These are phyloP conservation scores for Colletotrichum plurivorum DNA, from an alignment of 2,329 filamentous ascomycete genomes.

Conservation along the genomic window DNA sequence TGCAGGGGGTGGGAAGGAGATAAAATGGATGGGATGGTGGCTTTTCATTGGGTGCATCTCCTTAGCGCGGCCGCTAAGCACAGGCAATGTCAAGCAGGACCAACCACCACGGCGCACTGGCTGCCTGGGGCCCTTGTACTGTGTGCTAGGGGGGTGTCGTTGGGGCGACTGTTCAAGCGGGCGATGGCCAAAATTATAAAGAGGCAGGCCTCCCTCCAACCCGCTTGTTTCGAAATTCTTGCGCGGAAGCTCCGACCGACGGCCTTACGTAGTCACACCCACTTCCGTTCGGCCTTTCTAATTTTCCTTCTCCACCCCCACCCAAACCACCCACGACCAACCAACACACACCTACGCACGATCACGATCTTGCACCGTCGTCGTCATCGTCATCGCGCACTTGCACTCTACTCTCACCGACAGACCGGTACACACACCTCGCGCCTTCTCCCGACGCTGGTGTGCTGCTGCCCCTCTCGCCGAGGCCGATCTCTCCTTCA, in stretches of 20 bases:
- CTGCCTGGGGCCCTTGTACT: constrained; percentile 37
- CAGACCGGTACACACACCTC: background rate
- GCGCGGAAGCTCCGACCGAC: constrained; percentile 70
- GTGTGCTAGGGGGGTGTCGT: constrained; percentile 51
- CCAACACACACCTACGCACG: constrained; percentile 40
- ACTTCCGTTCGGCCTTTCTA: constrained; percentile 62
- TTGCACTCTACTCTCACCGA: constrained; percentile 7
- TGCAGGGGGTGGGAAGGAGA: constrained; percentile 54
- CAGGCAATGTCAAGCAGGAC: constrained; percentile 55
- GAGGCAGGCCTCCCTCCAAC: constrained; percentile 67
- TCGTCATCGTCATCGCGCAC: constrained; percentile 14
- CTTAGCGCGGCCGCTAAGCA: constrained; percentile 54
- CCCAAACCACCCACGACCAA: constrained; percentile 42
- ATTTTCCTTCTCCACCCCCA: constrained; percentile 50
- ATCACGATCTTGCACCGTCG: constrained; percentile 41
- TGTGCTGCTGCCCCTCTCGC: background rate
- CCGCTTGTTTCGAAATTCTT: constrained; percentile 62
- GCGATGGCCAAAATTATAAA: constrained; percentile 68
- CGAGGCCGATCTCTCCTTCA: constrained; percentile 26
- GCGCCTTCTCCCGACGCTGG: background rate
- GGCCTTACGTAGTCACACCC: constrained; percentile 63
- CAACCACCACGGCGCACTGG: constrained; percentile 58
- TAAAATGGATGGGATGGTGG: constrained; percentile 51
- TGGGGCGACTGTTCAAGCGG: constrained; percentile 56
- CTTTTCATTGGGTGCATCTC: constrained; percentile 55